Evolutionary conservation across 1,284 basidiomycete species (phyloP), one percentile per base, ranked within the genome.

Genomic region (Phellopilus nigrolimitatus): DNA sequence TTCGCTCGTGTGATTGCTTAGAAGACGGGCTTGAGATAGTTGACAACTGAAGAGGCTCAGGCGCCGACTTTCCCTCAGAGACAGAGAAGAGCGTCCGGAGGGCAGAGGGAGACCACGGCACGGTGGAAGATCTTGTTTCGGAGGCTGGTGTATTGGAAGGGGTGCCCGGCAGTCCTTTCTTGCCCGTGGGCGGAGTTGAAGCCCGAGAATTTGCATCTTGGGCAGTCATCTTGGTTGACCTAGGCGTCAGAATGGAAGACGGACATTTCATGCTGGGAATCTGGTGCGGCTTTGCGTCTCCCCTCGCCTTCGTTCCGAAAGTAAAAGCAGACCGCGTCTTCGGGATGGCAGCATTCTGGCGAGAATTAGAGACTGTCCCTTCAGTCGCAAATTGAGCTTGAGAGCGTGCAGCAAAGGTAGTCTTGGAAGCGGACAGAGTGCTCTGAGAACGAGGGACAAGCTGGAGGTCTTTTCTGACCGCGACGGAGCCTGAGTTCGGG

Each of bases 31-130:
- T 9, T 2, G 41, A 30, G 41, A 43, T 43, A 17, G n/a, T 25
- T 28, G 2, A 12, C 10, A 43, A 25, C 15, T 43, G 22, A 30
- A 30, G 12, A 43, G 41, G 41, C 25, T 43, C 27, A 15, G 19
- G 25, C n/a, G 5, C 7, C 19, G 34, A 17, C 2, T 15, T 17
- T 7, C 34, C 10, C 25, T 28, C 27, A 4, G 41, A 13, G 8
- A 10, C 12, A 43, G 41, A 43, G 41, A 43, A 28, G 24, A 37
- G 34, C n/a, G 10, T 37, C n/a, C 27, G 27, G 41, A 27, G 41
- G n/a, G 19, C 15, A 27, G 41, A 43, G 13, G 41, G 25, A 43
- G 41, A 43, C 41, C 41, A 17, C 12, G 41, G 25, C 10, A 24
- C 24, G 17, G 3, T n/a, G 30, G 41, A 25, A 43, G 25, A n/a